Conservation (phyloP, 805 yeast species). For the Kazachstania bromeliacearum region DNA sequence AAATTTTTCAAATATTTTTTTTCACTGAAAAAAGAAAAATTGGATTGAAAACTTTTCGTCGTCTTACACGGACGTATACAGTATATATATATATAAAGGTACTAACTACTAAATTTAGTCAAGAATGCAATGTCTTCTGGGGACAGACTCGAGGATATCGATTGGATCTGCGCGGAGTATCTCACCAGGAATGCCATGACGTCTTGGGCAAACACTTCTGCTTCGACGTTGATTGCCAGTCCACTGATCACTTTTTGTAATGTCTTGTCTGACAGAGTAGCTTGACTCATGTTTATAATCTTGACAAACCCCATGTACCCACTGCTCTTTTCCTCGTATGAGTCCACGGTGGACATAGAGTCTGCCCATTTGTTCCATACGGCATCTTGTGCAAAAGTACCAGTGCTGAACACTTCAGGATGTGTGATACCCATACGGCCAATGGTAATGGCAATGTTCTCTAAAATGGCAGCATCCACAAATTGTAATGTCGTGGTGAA, state of each 20-base stretch:
- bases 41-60: background rate
- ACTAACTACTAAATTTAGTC: conserved; percentile 16
- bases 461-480: conserved; percentile 46
- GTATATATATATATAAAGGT: background rate
- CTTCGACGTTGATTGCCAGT: conserved; percentile 23
- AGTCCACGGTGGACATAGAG: conserved; percentile 55
- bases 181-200: conserved; percentile 21
- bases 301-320: conserved; percentile 79
- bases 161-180: conserved; percentile 15
- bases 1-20: background rate
- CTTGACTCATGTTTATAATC: conserved; percentile 34
- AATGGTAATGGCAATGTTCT: conserved; percentile 81
- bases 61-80: background rate
- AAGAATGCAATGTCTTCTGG: conserved; percentile 20
- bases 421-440: conserved; percentile 71
- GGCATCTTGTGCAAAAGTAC: conserved; percentile 21
- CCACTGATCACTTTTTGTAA: conserved; percentile 22
- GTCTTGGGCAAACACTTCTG: conserved; percentile 23
- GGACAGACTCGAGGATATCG: conserved; percentile 10
- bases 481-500: conserved; percentile 20
- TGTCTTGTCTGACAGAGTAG: conserved; percentile 15
- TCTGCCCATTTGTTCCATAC: conserved; percentile 63
- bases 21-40: background rate
- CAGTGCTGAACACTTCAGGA: conserved; percentile 51
- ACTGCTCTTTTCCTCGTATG: conserved; percentile 80